Conservation (phyloP, 441 rosid genomes). For the Erodium moschatum region DNA sequence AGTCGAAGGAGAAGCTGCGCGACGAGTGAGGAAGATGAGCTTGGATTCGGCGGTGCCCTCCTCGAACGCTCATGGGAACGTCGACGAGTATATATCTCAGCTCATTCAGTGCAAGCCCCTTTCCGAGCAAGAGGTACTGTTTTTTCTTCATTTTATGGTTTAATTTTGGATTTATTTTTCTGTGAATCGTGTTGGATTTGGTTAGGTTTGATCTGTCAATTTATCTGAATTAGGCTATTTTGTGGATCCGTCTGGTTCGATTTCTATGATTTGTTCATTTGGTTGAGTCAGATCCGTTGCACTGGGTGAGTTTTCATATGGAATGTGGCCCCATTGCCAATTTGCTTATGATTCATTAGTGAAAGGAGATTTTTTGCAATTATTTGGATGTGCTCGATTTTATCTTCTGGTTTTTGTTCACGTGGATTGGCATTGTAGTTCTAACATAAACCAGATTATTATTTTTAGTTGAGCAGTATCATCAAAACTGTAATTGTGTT, state of each 20-base stretch:
- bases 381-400: neutral
- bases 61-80: constrained; percentile 41
- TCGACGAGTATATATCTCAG: constrained; percentile 46
- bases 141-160: neutral
- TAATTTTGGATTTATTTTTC: neutral
- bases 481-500: neutral
- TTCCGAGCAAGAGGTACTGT: neutral
- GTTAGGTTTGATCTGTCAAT: neutral
- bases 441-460: neutral
- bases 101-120: constrained; percentile 6
- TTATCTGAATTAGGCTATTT: neutral
- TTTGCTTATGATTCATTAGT: neutral
- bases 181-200: neutral
- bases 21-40: constrained; percentile 29
- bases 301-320: neutral
- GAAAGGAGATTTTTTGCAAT: neutral
- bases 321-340: neutral
- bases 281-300: neutral
- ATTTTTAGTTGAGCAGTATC: no score
- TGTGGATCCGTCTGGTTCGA: neutral
- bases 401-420: neutral
- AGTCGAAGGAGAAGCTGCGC: neutral
- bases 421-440: neutral
- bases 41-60: constrained; percentile 32
- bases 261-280: neutral